These are phyloP conservation scores for Polyporus arcularius DNA, from an alignment of 768 basidiomycete genomes.

Conservation along the genomic window DNA sequence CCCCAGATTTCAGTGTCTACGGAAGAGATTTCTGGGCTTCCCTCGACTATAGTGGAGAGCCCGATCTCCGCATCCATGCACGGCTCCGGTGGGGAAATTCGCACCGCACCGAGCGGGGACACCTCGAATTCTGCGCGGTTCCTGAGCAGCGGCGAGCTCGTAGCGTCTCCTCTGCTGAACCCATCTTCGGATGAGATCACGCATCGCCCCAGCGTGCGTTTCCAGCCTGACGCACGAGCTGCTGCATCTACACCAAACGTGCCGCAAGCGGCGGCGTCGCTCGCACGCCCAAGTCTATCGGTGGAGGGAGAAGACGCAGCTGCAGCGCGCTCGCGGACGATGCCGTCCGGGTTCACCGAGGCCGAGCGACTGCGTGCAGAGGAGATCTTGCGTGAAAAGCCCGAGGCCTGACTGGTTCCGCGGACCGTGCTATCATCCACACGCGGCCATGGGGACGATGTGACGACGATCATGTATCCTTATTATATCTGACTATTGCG, in stretches of 20 bases:
- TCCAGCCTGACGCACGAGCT: slow-evolving; percentile 3
- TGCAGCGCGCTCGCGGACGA: slow-evolving; percentile 14
- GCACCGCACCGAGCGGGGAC: neutral
- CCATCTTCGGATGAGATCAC: neutral
- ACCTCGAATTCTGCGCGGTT: slow-evolving; percentile 1
- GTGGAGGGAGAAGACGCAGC: slow-evolving; percentile 5
- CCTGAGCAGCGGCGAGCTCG: slow-evolving; percentile 14
- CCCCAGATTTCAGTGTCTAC: neutral
- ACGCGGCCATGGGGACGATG: neutral
- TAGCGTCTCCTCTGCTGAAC: slow-evolving; percentile 4
- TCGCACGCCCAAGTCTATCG: neutral
- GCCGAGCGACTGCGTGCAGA: slow-evolving; percentile 13
- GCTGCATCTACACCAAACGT: slow-evolving; percentile 8
- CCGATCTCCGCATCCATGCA: neutral
- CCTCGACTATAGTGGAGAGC: slow-evolving; percentile 1
- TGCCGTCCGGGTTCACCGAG: slow-evolving; percentile 9
- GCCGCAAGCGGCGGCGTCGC: neutral
- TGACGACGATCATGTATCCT: neutral
- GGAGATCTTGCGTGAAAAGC: slow-evolving; percentile 3
- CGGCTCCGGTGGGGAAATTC: neutral
- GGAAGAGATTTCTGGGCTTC: slow-evolving; percentile 5
- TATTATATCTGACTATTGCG: neutral
- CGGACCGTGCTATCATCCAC: neutral
- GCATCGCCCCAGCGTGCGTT: slow-evolving; percentile 9
- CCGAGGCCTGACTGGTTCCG: neutral